Conservation (phyloP, 805 yeast genomes). For the Lipomyces japonicus region DNA sequence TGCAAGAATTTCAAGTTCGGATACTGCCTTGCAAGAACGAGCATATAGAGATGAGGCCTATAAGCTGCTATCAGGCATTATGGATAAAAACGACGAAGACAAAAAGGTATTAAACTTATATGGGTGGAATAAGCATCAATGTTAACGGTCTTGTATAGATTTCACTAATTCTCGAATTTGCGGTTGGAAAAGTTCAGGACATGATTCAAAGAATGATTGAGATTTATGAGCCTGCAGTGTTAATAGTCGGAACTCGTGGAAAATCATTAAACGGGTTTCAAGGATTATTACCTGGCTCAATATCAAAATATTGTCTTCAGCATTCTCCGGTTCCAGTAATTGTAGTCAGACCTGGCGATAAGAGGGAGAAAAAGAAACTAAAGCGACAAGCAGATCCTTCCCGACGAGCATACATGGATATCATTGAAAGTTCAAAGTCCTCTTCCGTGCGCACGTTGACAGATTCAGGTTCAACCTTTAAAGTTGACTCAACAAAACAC, state of each 20-base stretch:
- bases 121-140: neutral
- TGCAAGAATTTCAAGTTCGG: slow-evolving; percentile 28
- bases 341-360: slow-evolving; percentile 43
- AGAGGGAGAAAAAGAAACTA: slow-evolving; percentile 35
- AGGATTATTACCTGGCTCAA: slow-evolving; percentile 44
- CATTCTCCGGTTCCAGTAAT: slow-evolving; percentile 47
- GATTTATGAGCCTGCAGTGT: slow-evolving; percentile 46
- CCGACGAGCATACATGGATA: slow-evolving; percentile 32
- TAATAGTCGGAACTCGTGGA: slow-evolving; percentile 48
- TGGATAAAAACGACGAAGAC: slow-evolving; percentile 37
- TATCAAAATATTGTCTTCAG: slow-evolving; percentile 49
- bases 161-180: slow-evolving; percentile 45
- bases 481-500: neutral
- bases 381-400: slow-evolving; percentile 38
- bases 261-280: slow-evolving; percentile 42
- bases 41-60: slow-evolving; percentile 40
- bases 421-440: slow-evolving; percentile 29
- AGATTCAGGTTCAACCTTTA: too few species aligned
- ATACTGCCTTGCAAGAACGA: slow-evolving; percentile 21
- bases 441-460: slow-evolving; percentile 10
- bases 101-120: slow-evolving; percentile 32
- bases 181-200: slow-evolving; percentile 45
- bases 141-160: slow-evolving; percentile 26
- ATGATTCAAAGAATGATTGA: slow-evolving; percentile 42
- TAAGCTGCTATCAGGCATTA: slow-evolving; percentile 36